Evolutionary conservation across 805 yeast genomes (phyloP).

Genomic region (Blastobotrys terrestris): DNA sequence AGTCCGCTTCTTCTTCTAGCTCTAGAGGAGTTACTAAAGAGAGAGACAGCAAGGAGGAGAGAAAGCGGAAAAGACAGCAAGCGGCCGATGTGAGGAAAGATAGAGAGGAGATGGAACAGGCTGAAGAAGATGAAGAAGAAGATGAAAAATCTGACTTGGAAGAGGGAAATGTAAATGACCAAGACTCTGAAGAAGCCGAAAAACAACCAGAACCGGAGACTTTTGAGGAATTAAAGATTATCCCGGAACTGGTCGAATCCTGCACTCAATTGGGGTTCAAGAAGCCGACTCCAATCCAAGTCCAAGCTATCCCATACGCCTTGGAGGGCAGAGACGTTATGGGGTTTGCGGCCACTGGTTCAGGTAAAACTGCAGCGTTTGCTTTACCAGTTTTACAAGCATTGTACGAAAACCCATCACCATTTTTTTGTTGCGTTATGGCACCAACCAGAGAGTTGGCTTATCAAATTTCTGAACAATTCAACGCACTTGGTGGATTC

Average conservation of each 20-base stretch:
- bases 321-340: slow-evolving; percentile 83
- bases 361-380: slow-evolving; percentile 96
- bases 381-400: slow-evolving; percentile 94
- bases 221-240: slow-evolving; percentile 32
- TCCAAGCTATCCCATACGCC: slow-evolving; percentile 82
- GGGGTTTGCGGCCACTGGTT: slow-evolving; percentile 98
- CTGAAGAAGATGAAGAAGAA: slow-evolving; percentile 4
- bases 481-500: slow-evolving; percentile 82
- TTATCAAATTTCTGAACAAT: slow-evolving; percentile 94
- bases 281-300: slow-evolving; percentile 90
- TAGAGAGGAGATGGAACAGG: slow-evolving; percentile 4
- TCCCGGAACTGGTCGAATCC: slow-evolving; percentile 56
- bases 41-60: neutral
- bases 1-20: too few species aligned
- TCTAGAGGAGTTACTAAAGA: too few species aligned
- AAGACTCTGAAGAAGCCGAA: slow-evolving; percentile 7
- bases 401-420: slow-evolving; percentile 95
- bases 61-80: neutral
- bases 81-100: slow-evolving; percentile 1
- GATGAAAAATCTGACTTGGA: slow-evolving; percentile 8
- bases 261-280: slow-evolving; percentile 66
- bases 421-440: slow-evolving; percentile 79
- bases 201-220: slow-evolving; percentile 12
- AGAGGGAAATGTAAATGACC: slow-evolving; percentile 12
- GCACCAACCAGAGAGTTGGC: slow-evolving; percentile 93